phyloP scores from a whole-genome alignment of 768 basidiomycete species.

The Nidularia pulvinata region DNA sequence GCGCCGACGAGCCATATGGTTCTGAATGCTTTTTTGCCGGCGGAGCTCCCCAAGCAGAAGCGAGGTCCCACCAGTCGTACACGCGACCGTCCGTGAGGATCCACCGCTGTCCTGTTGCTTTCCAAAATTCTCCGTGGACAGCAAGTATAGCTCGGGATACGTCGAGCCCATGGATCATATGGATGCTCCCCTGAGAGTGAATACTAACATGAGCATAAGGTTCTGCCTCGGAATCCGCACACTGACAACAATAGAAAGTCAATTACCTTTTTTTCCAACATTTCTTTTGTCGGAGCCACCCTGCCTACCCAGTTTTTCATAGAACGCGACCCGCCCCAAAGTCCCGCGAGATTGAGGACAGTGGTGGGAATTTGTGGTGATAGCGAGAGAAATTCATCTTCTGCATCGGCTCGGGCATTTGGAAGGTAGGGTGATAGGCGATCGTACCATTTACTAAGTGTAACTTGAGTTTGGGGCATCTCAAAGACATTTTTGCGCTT shows the following conservation, averaged over 20 bases:
- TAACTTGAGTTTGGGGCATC: conserved; percentile 5
- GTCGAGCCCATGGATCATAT: conserved; percentile 63
- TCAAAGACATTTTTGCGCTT: conserved; percentile 6
- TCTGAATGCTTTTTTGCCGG: background rate
- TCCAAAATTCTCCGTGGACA: conserved; percentile 41
- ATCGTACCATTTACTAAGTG: conserved; percentile 41
- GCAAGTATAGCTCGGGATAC: conserved; percentile 60
- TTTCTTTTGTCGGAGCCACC: conserved; percentile 58
- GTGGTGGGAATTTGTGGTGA: conserved; percentile 38
- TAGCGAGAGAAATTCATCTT: conserved; percentile 52
- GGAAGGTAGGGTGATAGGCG: conserved; percentile 44
- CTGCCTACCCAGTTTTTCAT: conserved; percentile 49
- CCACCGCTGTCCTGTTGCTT: conserved; percentile 53
- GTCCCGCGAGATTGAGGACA: conserved; percentile 60
- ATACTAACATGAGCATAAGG: background rate
- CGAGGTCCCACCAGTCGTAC: conserved; percentile 73
- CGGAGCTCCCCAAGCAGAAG: conserved; percentile 47
- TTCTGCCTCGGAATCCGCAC: background rate
- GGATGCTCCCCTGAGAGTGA: conserved; percentile 46
- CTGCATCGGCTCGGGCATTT: conserved; percentile 47
- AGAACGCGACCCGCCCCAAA: conserved; percentile 59
- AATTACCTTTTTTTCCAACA: conserved; percentile 44
- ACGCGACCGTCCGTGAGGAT: conserved; percentile 52
- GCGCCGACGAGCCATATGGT: background rate
- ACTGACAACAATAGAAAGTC: background rate